Conservation (phyloP, 106 monocot genomes). For the Dioscorea alata region DNA sequence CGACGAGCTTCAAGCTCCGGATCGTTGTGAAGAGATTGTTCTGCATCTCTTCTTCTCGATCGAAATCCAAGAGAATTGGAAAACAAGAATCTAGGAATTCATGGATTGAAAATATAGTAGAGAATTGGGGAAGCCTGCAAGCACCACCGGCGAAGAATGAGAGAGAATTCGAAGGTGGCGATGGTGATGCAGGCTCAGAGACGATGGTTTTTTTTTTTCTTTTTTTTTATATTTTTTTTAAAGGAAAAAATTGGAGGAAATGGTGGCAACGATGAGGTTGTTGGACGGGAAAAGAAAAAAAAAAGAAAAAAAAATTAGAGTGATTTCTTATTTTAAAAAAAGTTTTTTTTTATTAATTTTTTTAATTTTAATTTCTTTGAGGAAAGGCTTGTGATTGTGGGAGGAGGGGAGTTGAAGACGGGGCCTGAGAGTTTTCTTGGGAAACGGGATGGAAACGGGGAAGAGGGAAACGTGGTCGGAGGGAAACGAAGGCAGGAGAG, state of each 20-base stretch:
- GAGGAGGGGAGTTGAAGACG: constrained; percentile 4
- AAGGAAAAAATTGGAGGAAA: background rate
- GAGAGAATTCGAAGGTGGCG: background rate
- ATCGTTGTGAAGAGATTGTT: constrained; percentile 86
- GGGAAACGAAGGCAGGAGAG: too few species aligned
- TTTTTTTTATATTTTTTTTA: background rate
- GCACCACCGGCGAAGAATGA: constrained; percentile 7
- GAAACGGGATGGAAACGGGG: too few species aligned
- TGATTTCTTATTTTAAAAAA: too few species aligned
- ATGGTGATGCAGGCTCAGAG: constrained; percentile 4
- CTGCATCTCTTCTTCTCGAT: constrained; percentile 45
- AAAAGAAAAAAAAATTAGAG: background rate
- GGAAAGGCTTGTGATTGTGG: background rate
- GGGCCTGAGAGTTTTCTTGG: background rate
- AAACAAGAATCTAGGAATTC: background rate
- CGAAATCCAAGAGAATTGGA: background rate
- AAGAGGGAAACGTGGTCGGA: too few species aligned
- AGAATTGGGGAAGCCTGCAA: background rate
- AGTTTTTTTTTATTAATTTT: background rate
- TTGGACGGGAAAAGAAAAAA: background rate
- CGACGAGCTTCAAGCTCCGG: constrained; percentile 78
- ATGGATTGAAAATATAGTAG: constrained; percentile 5
- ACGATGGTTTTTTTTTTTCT: background rate
- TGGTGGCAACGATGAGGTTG: background rate
- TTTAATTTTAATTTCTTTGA: background rate